phyloP scores from a whole-genome alignment of 148 eudicot genomes.

The Pharnaceum exiguum region DNA sequence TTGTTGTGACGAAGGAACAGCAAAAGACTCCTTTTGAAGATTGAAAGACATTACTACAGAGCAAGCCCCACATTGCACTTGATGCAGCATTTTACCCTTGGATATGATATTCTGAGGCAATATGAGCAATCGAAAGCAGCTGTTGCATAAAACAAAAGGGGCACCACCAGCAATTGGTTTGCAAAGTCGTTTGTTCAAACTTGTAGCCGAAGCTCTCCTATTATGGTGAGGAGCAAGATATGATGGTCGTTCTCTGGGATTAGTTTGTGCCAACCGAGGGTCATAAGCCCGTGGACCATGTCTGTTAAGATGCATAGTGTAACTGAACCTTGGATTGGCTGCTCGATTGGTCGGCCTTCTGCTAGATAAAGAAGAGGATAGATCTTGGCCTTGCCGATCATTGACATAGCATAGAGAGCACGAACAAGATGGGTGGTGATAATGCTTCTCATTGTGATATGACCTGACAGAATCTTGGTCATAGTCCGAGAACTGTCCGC shows the following conservation, averaged over 20 bases:
- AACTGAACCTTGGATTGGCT: conserved; percentile 1
- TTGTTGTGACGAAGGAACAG: conserved; percentile 16
- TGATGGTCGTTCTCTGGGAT: conserved; percentile 27
- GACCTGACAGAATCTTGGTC: conserved; percentile 24
- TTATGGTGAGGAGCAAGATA: conserved; percentile 24
- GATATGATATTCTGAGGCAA: conserved; percentile 38
- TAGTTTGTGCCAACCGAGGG: conserved; percentile 25
- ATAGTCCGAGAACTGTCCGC: conserved; percentile 26
- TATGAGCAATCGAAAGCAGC: conserved; percentile 69
- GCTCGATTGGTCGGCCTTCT: conserved; percentile 17
- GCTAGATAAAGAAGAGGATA: conserved; percentile 9
- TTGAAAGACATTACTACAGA: conserved; percentile 37
- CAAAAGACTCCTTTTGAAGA: conserved; percentile 31
- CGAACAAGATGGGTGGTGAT: conserved; percentile 48
- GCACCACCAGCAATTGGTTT: conserved; percentile 74
- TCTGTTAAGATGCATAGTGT: conserved; percentile 18
- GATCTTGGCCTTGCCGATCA: conserved; percentile 32
- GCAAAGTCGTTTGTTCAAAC: conserved; percentile 31
- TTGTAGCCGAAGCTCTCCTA: conserved; percentile 31
- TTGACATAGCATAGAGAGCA: conserved; percentile 40
- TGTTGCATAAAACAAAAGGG: conserved; percentile 66
- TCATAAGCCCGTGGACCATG: conserved; percentile 25
- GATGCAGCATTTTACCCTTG: conserved; percentile 22
- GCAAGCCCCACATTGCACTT: conserved; percentile 75
- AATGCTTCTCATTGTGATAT: conserved; percentile 23